These are phyloP conservation scores for Ephemerocybe angulata DNA, from an alignment of 768 basidiomycete species.

Conservation along the genomic window DNA sequence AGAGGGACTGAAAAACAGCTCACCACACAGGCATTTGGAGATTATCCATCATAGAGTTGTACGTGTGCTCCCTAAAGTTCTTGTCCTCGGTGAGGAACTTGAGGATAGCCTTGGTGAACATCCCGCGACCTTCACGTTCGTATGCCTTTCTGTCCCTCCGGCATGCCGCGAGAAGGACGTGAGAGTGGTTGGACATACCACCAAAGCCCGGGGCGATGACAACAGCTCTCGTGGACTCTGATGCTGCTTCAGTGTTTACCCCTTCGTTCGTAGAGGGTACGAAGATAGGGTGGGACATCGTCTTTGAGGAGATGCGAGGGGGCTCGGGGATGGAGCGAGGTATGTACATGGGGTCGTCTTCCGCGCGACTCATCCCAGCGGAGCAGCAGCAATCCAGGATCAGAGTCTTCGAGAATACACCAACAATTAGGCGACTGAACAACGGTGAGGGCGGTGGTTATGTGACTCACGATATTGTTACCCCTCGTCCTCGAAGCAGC, in stretches of 20 bases:
- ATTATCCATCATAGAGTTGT: constrained; percentile 30
- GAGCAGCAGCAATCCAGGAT: constrained; percentile 47
- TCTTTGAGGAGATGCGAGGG: constrained; percentile 20
- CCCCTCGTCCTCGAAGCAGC: constrained; percentile 31
- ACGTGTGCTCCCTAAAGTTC: constrained; percentile 12
- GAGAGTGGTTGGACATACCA: constrained; percentile 26
- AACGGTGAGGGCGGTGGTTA: neutral
- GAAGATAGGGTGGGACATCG: constrained; percentile 20
- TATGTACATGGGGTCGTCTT: constrained; percentile 9
- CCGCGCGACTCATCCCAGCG: constrained; percentile 25
- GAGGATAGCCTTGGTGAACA: constrained; percentile 27
- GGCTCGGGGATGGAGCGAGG: constrained; percentile 24
- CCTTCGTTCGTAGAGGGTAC: neutral
- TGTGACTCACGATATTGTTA: constrained; percentile 37
- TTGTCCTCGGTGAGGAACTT: neutral
- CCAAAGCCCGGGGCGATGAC: constrained; percentile 16
- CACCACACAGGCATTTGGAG: constrained; percentile 26
- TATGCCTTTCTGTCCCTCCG: constrained; percentile 29
- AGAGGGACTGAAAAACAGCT: neutral
- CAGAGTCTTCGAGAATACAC: constrained; percentile 29
- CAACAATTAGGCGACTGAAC: neutral
- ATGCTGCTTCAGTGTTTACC: neutral
- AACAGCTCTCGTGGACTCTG: constrained; percentile 13
- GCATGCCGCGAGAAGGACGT: constrained; percentile 43
- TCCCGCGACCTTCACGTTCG: constrained; percentile 23